Evolutionary conservation across 108 stramenopile species (phyloP).

Genomic region (Skeletonema grethae): DNA sequence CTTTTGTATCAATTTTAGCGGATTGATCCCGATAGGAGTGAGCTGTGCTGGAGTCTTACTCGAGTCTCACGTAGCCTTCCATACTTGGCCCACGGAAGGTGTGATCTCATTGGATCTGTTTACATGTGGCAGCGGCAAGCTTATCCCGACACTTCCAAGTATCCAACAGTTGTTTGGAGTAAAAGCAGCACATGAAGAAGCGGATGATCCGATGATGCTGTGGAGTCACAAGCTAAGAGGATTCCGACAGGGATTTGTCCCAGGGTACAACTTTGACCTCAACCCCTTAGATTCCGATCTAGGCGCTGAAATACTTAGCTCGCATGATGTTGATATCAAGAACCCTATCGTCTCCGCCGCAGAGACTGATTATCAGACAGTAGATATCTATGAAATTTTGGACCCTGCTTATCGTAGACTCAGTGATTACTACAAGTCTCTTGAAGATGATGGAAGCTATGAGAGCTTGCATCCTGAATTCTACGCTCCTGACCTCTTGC

Average conservation of each 20-base stretch:
- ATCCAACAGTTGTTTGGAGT: constrained; percentile 69
- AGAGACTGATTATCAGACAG: constrained; percentile 29
- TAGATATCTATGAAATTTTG: constrained; percentile 32
- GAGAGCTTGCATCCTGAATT: constrained; percentile 25
- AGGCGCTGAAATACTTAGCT: constrained; percentile 9
- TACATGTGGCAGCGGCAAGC: constrained; percentile 63
- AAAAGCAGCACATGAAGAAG: neutral
- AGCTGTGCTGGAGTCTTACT: constrained; percentile 73
- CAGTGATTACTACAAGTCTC: constrained; percentile 3
- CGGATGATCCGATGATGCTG: constrained; percentile 27
- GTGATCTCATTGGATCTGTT: constrained; percentile 81
- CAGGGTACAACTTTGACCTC: neutral
- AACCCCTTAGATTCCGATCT: constrained; percentile 31
- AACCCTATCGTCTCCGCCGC: constrained; percentile 39
- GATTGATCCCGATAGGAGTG: constrained; percentile 10
- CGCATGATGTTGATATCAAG: constrained; percentile 14
- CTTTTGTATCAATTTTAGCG: constrained; percentile 18
- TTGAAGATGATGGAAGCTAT: constrained; percentile 26
- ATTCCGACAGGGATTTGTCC: constrained; percentile 25
- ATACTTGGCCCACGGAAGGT: constrained; percentile 78
- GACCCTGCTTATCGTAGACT: neutral
- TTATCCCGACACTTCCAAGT: constrained; percentile 62
- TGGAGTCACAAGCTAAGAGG: constrained; percentile 68
- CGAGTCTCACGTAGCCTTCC: constrained; percentile 74
- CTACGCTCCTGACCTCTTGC: constrained; percentile 49